These are phyloP conservation scores for Aristolochia californica DNA, from an alignment of 164 flowering plant species.

Conservation along the genomic window DNA sequence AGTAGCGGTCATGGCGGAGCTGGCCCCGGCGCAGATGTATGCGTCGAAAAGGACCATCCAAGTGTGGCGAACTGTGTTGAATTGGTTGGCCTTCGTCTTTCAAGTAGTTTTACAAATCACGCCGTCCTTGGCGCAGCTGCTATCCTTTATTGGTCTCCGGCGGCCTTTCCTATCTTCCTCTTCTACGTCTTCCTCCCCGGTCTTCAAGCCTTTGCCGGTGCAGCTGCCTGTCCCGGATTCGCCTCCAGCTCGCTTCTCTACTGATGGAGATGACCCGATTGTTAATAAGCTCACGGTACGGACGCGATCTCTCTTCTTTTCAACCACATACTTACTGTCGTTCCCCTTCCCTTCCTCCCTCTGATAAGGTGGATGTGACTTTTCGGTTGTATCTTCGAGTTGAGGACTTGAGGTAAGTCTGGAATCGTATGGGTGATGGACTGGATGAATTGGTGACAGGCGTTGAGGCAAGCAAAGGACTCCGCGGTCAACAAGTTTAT, in stretches of 20 bases:
- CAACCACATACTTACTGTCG: not conserved
- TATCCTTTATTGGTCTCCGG: constrained; percentile 30
- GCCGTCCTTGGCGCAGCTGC: constrained; percentile 23
- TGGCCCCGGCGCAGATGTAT: constrained; percentile 43
- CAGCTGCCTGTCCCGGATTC: constrained; percentile 28
- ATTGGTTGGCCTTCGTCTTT: constrained; percentile 60
- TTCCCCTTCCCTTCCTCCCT: not conserved
- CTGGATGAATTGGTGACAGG: not conserved
- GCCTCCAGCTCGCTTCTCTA: constrained; percentile 1
- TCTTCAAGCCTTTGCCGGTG: constrained; percentile 47
- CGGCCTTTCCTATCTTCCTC: constrained; percentile 15
- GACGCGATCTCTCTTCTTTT: not conserved
- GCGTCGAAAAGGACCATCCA: constrained; percentile 26
- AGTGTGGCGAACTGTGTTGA: constrained; percentile 50
- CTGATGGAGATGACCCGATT: constrained; percentile 8
- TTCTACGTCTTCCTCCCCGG: constrained; percentile 14
- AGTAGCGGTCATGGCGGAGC: constrained; percentile 32
- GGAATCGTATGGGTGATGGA: not conserved
- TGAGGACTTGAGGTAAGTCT: not conserved
- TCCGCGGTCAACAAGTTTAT: not conserved
- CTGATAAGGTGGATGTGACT: not conserved
- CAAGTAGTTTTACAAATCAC: constrained; percentile 65
- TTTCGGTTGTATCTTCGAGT: not conserved
- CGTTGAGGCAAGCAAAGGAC: not conserved
- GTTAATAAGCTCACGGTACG: constrained; percentile 39